These are phyloP conservation scores for Ogataea degrootiae DNA, from an alignment of 805 yeast species.

Conservation along the genomic window DNA sequence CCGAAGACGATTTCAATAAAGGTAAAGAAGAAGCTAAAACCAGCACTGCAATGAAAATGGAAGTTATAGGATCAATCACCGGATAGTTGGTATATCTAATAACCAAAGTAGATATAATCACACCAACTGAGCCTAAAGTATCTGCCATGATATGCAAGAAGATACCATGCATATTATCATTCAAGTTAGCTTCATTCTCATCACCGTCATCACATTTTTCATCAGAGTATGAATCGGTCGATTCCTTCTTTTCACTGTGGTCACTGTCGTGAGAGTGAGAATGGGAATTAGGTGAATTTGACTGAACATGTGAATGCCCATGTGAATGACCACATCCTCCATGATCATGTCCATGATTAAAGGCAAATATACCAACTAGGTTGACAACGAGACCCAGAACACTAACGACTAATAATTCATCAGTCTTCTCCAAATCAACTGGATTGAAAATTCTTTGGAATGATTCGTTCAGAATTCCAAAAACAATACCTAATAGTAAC, in stretches of 20 bases:
- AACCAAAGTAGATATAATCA: conserved; percentile 81
- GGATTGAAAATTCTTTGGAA: conserved; percentile 77
- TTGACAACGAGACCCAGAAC: conserved; percentile 82
- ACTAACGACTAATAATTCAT: conserved; percentile 82
- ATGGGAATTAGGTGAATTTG: neutral
- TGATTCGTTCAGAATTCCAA: conserved; percentile 84
- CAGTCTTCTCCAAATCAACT: conserved; percentile 69
- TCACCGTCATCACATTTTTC: conserved; percentile 32
- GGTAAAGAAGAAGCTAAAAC: conserved; percentile 84
- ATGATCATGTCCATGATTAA: conserved; percentile 74
- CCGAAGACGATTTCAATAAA: conserved; percentile 73
- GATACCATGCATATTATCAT: conserved; percentile 86
- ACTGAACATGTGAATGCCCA: conserved; percentile 19
- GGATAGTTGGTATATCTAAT: conserved; percentile 62
- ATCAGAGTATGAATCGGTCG: conserved; percentile 10
- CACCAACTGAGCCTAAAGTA: conserved; percentile 95
- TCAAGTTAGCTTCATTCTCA: conserved; percentile 40
- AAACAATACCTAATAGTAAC: conserved; percentile 78
- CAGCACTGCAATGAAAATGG: conserved; percentile 76
- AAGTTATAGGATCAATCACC: conserved; percentile 90
- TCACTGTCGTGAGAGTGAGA: no score
- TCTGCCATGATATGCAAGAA: conserved; percentile 93
- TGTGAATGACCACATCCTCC: conserved; percentile 43
- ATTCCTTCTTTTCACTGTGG: no score
- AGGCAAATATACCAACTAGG: conserved; percentile 88